phyloP scores from a whole-genome alignment of 2,329 filamentous ascomycete species.

The Calcarisporium arbuscula region DNA sequence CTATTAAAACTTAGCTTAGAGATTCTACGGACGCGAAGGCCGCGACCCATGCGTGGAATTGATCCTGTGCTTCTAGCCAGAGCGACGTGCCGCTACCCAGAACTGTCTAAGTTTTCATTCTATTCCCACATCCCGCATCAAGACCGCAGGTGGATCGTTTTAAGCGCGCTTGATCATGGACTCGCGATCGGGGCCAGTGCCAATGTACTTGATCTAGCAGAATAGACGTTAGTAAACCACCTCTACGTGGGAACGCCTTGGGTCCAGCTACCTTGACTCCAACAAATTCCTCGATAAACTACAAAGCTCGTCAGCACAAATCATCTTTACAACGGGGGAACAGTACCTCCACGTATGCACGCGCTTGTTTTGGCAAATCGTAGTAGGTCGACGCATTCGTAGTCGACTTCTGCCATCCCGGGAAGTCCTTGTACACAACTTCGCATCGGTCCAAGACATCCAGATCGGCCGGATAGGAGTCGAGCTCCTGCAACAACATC shows the following conservation, averaged over 20 bases:
- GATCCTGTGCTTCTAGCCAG: no score
- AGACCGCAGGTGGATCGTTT: no score
- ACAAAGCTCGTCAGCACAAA: constrained; percentile 9
- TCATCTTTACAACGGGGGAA: constrained; percentile 10
- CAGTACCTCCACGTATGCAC: constrained; percentile 52
- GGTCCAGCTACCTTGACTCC: constrained; percentile 42
- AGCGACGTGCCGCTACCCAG: no score
- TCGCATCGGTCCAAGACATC: constrained; percentile 51
- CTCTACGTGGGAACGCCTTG: constrained; percentile 8
- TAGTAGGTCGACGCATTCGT: constrained; percentile 53
- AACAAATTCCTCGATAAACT: constrained; percentile 59
- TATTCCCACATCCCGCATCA: no score
- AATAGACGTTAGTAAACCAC: constrained; percentile 13
- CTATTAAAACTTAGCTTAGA: no score
- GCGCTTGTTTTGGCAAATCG: constrained; percentile 57
- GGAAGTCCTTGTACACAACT: constrained; percentile 61
- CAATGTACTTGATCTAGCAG: constrained; percentile 51
- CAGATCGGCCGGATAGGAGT: constrained; percentile 59
- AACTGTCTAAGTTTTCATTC: no score
- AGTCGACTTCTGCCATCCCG: constrained; percentile 63
- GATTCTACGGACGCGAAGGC: no score
- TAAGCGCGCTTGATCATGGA: constrained; percentile 53
- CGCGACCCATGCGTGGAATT: no score
- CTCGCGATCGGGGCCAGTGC: constrained; percentile 59
- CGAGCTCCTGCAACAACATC: constrained; percentile 23